These are phyloP conservation scores for Trichoderma endophyticum DNA, from an alignment of 2,329 filamentous ascomycete species.

Conservation along the genomic window DNA sequence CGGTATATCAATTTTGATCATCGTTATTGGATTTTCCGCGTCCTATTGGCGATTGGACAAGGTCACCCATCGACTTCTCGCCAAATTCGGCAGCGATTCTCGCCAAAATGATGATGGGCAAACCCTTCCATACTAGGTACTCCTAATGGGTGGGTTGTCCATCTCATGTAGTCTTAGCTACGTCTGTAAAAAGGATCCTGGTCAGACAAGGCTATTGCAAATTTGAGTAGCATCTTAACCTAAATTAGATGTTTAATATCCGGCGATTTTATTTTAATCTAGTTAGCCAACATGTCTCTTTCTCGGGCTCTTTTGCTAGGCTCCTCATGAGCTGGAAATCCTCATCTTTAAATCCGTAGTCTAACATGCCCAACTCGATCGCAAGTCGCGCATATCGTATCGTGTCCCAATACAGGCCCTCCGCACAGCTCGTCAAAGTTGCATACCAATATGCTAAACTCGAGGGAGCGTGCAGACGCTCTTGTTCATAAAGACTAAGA, in stretches of 20 bases:
- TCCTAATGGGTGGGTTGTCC: too few species aligned
- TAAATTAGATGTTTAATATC: neutral
- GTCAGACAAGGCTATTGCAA: neutral
- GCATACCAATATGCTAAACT: constrained; percentile 38
- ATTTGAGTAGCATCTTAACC: neutral
- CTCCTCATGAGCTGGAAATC: neutral
- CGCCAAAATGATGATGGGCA: neutral
- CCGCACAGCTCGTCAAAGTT: constrained; percentile 39
- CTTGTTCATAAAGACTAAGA: constrained; percentile 39
- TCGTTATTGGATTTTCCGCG: neutral
- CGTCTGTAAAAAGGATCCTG: too few species aligned
- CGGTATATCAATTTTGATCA: neutral
- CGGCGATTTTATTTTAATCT: neutral
- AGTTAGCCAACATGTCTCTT: constrained; percentile 14
- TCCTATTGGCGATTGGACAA: neutral
- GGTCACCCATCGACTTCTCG: neutral
- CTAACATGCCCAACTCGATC: constrained; percentile 34
- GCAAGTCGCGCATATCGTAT: constrained; percentile 38
- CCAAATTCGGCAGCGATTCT: neutral
- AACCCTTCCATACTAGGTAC: too few species aligned
- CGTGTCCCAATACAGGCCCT: constrained; percentile 39
- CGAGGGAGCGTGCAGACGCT: constrained; percentile 35
- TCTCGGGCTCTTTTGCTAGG: constrained; percentile 14
- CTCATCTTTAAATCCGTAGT: constrained; percentile 7
- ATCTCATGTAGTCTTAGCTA: too few species aligned